A percentile compares a stretch with the other conserved stretches of the same genome.
Evolutionary conservation across 1,284 basidiomycete species (phyloP).

Genomic region (Omphalotus olearius): DNA sequence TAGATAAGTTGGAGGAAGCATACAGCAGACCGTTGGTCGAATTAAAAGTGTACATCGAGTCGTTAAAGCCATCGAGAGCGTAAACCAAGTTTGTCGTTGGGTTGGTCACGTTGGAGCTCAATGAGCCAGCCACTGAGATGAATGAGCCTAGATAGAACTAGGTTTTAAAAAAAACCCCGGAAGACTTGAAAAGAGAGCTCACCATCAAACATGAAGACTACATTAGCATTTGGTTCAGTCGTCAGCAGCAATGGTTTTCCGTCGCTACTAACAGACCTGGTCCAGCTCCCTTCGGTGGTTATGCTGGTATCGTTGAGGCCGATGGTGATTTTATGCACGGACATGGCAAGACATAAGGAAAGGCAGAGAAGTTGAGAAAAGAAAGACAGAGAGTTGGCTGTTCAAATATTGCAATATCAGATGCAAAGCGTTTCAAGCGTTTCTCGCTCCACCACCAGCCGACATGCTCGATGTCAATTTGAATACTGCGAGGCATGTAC

Average conservation of each 20-base stretch:
- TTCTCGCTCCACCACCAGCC: too few species aligned
- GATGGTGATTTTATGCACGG: background rate
- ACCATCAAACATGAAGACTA: background rate
- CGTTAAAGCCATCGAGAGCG: background rate
- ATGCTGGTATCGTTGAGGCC: background rate
- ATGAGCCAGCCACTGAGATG: background rate
- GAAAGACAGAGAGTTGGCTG: too few species aligned
- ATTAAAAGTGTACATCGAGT: too few species aligned
- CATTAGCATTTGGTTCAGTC: background rate
- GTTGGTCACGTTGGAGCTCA: background rate
- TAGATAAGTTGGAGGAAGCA: slow-evolving; percentile 14
- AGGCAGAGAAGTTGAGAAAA: too few species aligned
- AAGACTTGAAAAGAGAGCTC: background rate
- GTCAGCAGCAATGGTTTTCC: background rate
- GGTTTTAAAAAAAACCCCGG: background rate
- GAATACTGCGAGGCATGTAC: too few species aligned
- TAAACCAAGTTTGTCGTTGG: background rate
- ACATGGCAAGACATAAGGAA: background rate
- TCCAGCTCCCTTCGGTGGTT: background rate
- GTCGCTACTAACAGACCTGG: background rate
- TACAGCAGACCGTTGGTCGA: slow-evolving; percentile 6
- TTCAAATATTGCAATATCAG: too few species aligned
- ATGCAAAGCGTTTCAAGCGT: too few species aligned
- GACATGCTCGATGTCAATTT: too few species aligned
- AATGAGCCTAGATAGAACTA: background rate